phyloP scores from a whole-genome alignment of 2,329 filamentous ascomycete genomes.

The Sclerotinia minor region DNA sequence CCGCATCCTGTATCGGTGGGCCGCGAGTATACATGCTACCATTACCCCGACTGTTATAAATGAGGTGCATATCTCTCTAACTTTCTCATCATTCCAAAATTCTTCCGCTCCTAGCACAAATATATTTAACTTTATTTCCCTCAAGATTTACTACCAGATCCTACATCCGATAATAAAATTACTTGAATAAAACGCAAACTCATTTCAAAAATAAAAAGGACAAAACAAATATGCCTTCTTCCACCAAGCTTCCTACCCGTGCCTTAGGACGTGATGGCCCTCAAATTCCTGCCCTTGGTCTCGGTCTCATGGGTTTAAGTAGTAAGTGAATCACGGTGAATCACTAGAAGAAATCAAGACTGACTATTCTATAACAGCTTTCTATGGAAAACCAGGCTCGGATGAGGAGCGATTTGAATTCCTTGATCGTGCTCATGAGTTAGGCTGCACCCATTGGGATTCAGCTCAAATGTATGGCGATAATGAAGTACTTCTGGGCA shows the following conservation, averaged over 20 bases:
- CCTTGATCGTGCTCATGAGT: constrained; percentile 44
- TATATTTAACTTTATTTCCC: not conserved
- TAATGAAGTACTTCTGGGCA: constrained; percentile 49
- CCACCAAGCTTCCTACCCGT: constrained; percentile 27
- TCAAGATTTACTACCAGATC: not conserved
- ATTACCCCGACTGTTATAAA: constrained; percentile 18
- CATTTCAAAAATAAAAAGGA: not conserved
- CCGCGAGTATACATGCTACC: constrained; percentile 12
- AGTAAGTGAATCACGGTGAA: constrained; percentile 2
- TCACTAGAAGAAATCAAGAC: not conserved
- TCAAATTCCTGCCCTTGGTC: constrained; percentile 26
- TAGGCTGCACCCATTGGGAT: constrained; percentile 44
- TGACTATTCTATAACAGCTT: constrained; percentile 13
- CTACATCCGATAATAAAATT: not conserved
- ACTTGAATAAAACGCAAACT: not conserved
- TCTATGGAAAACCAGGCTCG: constrained; percentile 39
- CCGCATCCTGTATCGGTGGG: constrained; percentile 15
- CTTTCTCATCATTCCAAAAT: constrained; percentile 9
- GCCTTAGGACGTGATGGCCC: constrained; percentile 25
- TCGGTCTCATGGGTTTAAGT: constrained; percentile 28
- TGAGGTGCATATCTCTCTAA: constrained; percentile 5
- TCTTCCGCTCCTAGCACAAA: not conserved
- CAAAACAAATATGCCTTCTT: constrained; percentile 20
- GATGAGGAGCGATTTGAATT: constrained; percentile 44
- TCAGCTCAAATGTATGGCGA: constrained; percentile 41